Percentiles rank a stretch among this genome's conserved stretches.
Conservation (phyloP, 2,329 filamentous ascomycete species). For the Aspergillus novoparasiticus region DNA sequence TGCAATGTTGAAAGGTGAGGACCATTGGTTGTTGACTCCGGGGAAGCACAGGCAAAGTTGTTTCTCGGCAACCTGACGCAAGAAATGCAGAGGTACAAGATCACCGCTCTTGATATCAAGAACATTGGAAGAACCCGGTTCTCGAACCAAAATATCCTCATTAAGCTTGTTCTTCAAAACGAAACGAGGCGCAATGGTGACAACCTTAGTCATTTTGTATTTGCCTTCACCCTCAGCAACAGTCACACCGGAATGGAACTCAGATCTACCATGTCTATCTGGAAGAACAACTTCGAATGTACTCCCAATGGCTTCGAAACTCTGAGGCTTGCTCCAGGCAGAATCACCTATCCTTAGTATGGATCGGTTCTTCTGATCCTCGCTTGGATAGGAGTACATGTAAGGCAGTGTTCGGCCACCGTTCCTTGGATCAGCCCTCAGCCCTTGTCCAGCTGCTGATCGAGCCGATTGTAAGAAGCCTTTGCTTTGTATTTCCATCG, state of each 20-base stretch:
- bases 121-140: constrained; percentile 86
- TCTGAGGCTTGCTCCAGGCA: constrained; percentile 95
- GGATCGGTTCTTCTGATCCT: constrained; percentile 89
- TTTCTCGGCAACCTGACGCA: constrained; percentile 80
- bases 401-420: constrained; percentile 74
- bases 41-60: constrained; percentile 92
- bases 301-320: constrained; percentile 96
- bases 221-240: constrained; percentile 92
- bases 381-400: constrained; percentile 91
- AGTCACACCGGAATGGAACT: constrained; percentile 89
- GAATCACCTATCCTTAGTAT: constrained; percentile 86
- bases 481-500: constrained; percentile 86
- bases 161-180: constrained; percentile 90
- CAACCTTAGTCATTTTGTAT: constrained; percentile 95
- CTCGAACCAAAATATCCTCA: constrained; percentile 85
- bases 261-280: constrained; percentile 68
- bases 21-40: constrained; percentile 95
- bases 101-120: constrained; percentile 77
- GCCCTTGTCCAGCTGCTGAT: constrained; percentile 78
- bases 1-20: constrained; percentile 94
- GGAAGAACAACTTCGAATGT: constrained; percentile 84
- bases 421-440: constrained; percentile 56
- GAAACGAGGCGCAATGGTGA: constrained; percentile 89
- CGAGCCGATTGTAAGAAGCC: constrained; percentile 81
- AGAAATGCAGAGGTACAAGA: constrained; percentile 82